Conservation (phyloP, 208 protist species). For the Acanthamoeba rhysodes region DNA sequence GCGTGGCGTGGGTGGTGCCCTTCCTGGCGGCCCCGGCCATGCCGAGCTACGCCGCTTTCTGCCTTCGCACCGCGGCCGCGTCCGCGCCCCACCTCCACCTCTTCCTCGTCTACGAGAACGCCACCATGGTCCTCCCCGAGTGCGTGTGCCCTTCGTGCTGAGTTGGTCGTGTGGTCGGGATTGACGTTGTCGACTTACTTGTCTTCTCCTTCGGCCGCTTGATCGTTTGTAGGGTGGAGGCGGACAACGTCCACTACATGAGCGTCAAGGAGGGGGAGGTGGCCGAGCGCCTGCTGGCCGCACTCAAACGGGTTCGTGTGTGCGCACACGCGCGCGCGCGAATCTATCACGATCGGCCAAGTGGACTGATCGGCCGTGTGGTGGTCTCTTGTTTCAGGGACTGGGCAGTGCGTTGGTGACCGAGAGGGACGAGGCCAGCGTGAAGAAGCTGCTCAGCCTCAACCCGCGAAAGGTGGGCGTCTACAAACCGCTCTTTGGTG, state of each 20-base stretch:
- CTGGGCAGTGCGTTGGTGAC: not conserved
- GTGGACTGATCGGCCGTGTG: too few species aligned
- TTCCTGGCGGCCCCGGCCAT: not conserved
- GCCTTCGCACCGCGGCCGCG: not conserved
- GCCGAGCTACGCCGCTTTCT: conserved; percentile 3
- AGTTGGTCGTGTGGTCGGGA: too few species aligned
- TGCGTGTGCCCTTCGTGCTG: not conserved
- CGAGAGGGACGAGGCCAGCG: not conserved
- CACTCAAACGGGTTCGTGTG: not conserved
- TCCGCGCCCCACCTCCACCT: not conserved
- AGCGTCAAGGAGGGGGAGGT: not conserved
- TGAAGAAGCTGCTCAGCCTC: not conserved
- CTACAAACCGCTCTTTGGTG: conserved; percentile 41
- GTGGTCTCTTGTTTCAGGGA: too few species aligned
- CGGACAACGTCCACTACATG: conserved; percentile 40
- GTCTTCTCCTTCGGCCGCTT: not conserved
- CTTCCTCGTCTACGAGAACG: conserved; percentile 11
- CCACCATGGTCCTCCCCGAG: conserved; percentile 29
- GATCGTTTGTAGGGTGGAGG: not conserved
- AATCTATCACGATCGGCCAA: not conserved
- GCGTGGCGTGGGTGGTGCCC: conserved; percentile 31
- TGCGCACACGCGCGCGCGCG: not conserved
- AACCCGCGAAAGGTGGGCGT: conserved; percentile 17
- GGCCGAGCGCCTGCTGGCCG: not conserved
- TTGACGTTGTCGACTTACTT: not conserved